Percentiles rank a stretch among this genome's conserved stretches.
Conservation (phyloP, 164 flowering plant genomes). For the Magnolia officinalis region DNA sequence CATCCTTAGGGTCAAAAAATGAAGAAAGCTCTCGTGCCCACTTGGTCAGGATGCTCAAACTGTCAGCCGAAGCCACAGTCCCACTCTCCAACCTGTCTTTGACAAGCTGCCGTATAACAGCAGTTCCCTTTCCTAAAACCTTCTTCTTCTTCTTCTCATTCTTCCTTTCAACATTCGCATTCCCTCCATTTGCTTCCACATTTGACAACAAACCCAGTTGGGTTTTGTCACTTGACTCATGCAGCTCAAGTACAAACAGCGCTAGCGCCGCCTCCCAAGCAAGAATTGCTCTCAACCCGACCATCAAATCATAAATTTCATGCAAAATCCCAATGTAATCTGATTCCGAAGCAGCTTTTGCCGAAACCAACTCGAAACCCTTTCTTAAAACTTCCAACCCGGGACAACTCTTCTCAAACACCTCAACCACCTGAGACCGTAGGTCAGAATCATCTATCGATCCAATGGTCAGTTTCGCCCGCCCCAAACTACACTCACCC, state of each 20-base stretch:
- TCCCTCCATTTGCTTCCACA: slow-evolving; percentile 25
- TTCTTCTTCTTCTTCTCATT: slow-evolving; percentile 61
- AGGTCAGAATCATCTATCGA: slow-evolving; percentile 23
- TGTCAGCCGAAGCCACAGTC: slow-evolving; percentile 16
- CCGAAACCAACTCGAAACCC: slow-evolving; percentile 11
- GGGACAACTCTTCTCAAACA: slow-evolving; percentile 31
- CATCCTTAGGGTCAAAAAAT: slow-evolving; percentile 50
- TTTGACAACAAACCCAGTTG: not conserved
- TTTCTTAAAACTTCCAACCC: slow-evolving; percentile 28
- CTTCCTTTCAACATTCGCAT: slow-evolving; percentile 37
- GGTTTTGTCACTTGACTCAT: not conserved
- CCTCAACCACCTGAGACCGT: slow-evolving; percentile 22
- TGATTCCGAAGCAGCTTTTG: slow-evolving; percentile 24
- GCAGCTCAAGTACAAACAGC: slow-evolving; percentile 41
- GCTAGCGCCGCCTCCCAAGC: slow-evolving; percentile 70
- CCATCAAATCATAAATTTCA: slow-evolving; percentile 35
- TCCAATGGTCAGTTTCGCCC: slow-evolving; percentile 34
- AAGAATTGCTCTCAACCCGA: slow-evolving; percentile 45
- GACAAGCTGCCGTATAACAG: slow-evolving; percentile 47
- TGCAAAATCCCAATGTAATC: slow-evolving; percentile 35
- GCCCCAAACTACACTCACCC: slow-evolving; percentile 48
- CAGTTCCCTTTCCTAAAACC: slow-evolving; percentile 79
- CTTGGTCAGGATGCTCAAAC: slow-evolving; percentile 19
- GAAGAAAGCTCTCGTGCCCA: slow-evolving; percentile 36
- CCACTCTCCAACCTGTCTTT: slow-evolving; percentile 42